Evolutionary conservation across 169 alveolate genomes (phyloP).

Genomic region (Plasmodium gallinaceum): DNA sequence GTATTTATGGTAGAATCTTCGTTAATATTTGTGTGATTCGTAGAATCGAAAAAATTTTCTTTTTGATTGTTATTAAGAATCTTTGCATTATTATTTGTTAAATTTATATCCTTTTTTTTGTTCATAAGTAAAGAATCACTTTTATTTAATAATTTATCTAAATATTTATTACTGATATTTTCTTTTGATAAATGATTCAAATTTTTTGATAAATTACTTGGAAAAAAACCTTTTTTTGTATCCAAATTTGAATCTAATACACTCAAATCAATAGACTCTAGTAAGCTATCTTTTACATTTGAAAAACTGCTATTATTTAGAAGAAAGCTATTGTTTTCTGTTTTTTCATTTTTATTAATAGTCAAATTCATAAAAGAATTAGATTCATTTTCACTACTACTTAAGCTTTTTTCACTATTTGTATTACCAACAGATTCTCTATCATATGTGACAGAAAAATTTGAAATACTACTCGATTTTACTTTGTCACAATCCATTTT

Average conservation of each 20-base stretch:
- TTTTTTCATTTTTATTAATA: constrained; percentile 56
- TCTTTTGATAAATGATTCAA: constrained; percentile 65
- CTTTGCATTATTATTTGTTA: constrained; percentile 10
- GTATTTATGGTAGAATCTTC: constrained; percentile 52
- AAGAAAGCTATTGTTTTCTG: constrained; percentile 43
- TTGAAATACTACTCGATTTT: constrained; percentile 53
- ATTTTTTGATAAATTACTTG: constrained; percentile 64
- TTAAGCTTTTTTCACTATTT: constrained; percentile 30
- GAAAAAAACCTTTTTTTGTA: constrained; percentile 53
- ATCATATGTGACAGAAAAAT: constrained; percentile 63
- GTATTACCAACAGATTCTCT: constrained; percentile 65
- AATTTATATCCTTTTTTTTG: constrained; percentile 27
- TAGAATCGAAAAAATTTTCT: constrained; percentile 46
- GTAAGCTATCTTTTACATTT: constrained; percentile 62
- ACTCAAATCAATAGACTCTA: constrained; percentile 75
- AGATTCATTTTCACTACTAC: constrained; percentile 70
- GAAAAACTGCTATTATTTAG: constrained; percentile 64
- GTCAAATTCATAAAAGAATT: constrained; percentile 66
- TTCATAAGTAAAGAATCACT: constrained; percentile 14
- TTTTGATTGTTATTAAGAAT: constrained; percentile 20
- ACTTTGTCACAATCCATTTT: constrained; percentile 66
- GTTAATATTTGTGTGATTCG: constrained; percentile 8
- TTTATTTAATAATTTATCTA: constrained; percentile 68
- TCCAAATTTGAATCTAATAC: constrained; percentile 71
- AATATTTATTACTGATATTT: constrained; percentile 50